Base-by-base conservation (phyloP, 139 green algal species). In the Nannochloris sp. region DNA sequence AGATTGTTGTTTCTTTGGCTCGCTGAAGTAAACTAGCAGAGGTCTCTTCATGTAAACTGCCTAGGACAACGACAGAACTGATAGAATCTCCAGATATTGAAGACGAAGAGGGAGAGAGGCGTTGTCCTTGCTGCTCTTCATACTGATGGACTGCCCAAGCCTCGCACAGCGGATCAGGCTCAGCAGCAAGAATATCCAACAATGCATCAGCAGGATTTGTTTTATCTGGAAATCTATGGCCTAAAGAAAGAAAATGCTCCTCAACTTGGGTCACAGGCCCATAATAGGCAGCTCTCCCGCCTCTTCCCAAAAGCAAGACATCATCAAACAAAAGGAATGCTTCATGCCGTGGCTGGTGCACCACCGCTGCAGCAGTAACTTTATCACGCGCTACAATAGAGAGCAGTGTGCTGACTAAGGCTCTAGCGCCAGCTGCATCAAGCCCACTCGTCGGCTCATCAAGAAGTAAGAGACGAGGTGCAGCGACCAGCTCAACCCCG, bases 301-400 rank as follows among this genome's bases (percentile, higher is more conserved):
- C 87, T 34, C 81, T 61, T 39, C 61, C 72, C 53, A 95, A 73
- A 31, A 95, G 75, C 51, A 95, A 36, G 24, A 95, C 65, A 75
- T 91, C 71, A 75, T 95, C 82, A 60, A 90, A 92, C 42, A 89
- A 59, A 12, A 67, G 53, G 63, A 84, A 91, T 29, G 74, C 51
- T 35, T 68, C 32, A 33, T 58, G 70, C 47, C 62, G 61, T 23
- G 83, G 83, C 77, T 90, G 84, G 65, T 95, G 88, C 42, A 95
- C 85, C 37, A 88, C 80, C 3, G 76, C 74, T 15, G 87, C 66
- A 4, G 75, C 78, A 3, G 80, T 89, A 33, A 92, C 81, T 19
- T 68, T 76, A 7, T 62, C 58, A 3, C 59, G 23, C 0, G 67
- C 61, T 15, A 85, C 70, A 35, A 79, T 59, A 24, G 27, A 44